Evolutionary conservation across 2,329 filamentous ascomycete genomes (phyloP).

Genomic region (Kalmusia sp.): DNA sequence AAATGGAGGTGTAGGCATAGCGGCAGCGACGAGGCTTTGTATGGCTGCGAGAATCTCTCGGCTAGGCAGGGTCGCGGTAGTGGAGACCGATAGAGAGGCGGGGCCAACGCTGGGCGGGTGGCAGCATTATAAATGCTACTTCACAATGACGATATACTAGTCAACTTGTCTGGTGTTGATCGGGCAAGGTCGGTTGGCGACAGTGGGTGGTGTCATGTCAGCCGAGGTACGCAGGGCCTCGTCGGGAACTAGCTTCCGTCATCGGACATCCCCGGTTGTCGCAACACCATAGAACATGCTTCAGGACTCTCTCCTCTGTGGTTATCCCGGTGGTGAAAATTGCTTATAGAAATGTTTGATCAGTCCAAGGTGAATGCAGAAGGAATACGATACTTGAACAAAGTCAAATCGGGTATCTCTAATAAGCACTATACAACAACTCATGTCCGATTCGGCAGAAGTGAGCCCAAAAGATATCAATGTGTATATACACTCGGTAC

Average conservation of each 20-base stretch:
- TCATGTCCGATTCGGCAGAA: no score
- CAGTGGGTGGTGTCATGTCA: background rate
- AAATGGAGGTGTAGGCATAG: constrained; percentile 46
- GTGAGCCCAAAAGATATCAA: no score
- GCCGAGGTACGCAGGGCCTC: constrained; percentile 2
- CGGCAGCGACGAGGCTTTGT: background rate
- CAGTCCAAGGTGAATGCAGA: no score
- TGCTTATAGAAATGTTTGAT: no score
- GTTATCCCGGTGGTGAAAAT: no score
- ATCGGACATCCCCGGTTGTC: no score
- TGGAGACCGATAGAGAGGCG: background rate
- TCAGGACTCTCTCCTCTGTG: no score
- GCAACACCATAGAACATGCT: no score
- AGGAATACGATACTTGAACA: no score
- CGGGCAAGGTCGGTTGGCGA: constrained; percentile 1
- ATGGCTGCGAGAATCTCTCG: background rate
- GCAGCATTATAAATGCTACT: background rate
- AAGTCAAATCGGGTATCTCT: no score
- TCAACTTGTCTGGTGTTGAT: background rate
- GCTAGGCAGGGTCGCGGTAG: background rate
- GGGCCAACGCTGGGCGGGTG: background rate
- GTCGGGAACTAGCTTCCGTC: constrained; percentile 1
- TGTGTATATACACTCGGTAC: no score
- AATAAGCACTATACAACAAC: no score
- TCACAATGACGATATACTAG: background rate